phyloP scores from a whole-genome alignment of 192 early-diverging fungal species.

The Umbelopsis ramanniana region DNA sequence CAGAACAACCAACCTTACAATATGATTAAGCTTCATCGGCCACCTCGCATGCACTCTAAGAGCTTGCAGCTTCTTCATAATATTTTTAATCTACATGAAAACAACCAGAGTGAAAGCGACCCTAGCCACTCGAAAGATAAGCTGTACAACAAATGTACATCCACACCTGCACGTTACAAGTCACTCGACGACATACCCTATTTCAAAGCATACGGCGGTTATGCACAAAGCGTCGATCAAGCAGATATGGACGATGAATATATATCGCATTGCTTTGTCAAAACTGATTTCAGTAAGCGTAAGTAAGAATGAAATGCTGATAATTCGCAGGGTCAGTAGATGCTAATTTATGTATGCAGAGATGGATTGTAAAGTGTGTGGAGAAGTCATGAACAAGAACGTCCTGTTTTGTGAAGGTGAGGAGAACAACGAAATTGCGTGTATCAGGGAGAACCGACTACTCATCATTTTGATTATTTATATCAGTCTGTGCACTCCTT shows the following conservation, averaged over 20 bases:
- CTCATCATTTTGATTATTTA: neutral
- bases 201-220: constrained; percentile 6
- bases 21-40: constrained; percentile 27
- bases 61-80: constrained; percentile 6
- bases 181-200: constrained; percentile 11
- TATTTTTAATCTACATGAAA: constrained; percentile 19
- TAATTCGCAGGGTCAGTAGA: neutral
- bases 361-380: constrained; percentile 56
- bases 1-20: constrained; percentile 44
- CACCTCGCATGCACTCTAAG: neutral
- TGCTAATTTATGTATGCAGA: constrained; percentile 27
- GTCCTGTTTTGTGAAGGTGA: constrained; percentile 62
- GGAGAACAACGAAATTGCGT: neutral
- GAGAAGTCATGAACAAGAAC: constrained; percentile 47
- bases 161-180: constrained; percentile 25
- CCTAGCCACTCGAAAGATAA: neutral
- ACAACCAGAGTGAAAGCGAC: neutral
- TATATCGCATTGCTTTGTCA: constrained; percentile 55
- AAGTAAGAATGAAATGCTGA: constrained; percentile 21
- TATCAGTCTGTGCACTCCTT: constrained; percentile 36
- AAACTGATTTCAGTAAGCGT: constrained; percentile 62
- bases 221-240: constrained; percentile 14
- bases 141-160: constrained; percentile 25
- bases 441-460: neutral
- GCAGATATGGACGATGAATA: neutral